Percentiles rank a stretch among this genome's conserved stretches.
Evolutionary conservation across 2,329 filamentous ascomycete species (phyloP).

Genomic region (Delphinella strobiligena): DNA sequence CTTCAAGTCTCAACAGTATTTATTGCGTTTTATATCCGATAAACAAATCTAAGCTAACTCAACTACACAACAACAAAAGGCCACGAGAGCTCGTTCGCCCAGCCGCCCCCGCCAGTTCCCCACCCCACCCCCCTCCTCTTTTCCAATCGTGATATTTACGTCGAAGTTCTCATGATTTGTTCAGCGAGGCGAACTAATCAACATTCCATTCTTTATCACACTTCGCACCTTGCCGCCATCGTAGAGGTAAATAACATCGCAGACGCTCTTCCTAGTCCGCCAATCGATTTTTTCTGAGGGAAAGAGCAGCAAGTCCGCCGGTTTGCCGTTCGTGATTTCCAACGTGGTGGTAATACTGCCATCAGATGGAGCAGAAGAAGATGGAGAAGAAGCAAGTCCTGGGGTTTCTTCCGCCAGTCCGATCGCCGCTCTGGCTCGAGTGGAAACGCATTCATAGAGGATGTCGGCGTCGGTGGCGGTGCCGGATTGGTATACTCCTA

Average conservation of each 20-base stretch:
- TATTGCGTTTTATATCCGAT: too few relatives aligned
- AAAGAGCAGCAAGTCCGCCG: slow-evolving; percentile 33
- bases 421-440: slow-evolving; percentile 19
- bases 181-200: too few relatives aligned
- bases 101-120: too few relatives aligned
- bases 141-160: too few relatives aligned
- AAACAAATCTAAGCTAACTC: too few relatives aligned
- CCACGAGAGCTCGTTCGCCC: too few relatives aligned
- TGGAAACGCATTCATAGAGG: slow-evolving; percentile 39
- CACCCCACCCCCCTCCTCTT: too few relatives aligned
- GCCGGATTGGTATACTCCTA: slow-evolving; percentile 57
- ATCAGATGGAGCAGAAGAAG: too few relatives aligned
- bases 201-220: slow-evolving; percentile 1
- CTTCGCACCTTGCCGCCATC: slow-evolving; percentile 15
- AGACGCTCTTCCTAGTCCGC: slow-evolving; percentile 29
- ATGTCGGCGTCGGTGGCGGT: slow-evolving; percentile 46
- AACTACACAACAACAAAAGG: too few relatives aligned
- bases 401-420: slow-evolving; percentile 32
- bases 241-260: slow-evolving; percentile 31
- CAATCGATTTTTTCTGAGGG: slow-evolving; percentile 24
- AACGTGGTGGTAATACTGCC: too few relatives aligned
- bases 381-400: slow-evolving; percentile 31
- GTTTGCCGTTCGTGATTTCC: slow-evolving; percentile 22
- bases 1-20: too few relatives aligned
- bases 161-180: too few relatives aligned